Conservation (phyloP, 1,284 basidiomycete genomes). For the Cryptococcus hybrid region DNA sequence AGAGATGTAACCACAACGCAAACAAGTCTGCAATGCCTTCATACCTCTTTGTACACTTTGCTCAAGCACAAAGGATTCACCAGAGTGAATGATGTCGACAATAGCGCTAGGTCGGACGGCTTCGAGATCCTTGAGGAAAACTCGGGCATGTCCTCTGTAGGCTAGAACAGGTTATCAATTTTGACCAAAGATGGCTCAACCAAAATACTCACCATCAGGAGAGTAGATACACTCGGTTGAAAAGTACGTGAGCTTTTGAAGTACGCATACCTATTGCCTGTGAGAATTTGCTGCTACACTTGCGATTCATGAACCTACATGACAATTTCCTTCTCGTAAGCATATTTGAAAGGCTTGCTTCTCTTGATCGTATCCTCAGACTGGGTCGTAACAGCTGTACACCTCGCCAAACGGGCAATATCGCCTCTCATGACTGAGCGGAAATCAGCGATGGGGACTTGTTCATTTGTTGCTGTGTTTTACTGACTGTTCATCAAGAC, state of each 20-base stretch:
- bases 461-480: background rate
- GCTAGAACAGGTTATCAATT: constrained; percentile 53
- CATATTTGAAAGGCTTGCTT: constrained; percentile 98
- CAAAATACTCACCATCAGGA: constrained; percentile 62
- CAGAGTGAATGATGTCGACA: constrained; percentile 96
- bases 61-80: constrained; percentile 79
- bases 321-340: constrained; percentile 99
- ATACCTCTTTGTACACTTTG: constrained; percentile 73
- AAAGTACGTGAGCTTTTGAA: constrained; percentile 99
- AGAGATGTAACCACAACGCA: constrained; percentile 87
- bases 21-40: constrained; percentile 78
- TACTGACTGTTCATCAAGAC: constrained; percentile 94
- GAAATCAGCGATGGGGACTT: background rate
- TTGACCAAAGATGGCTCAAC: background rate
- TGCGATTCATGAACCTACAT: constrained; percentile 60
- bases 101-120: constrained; percentile 89
- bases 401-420: constrained; percentile 88
- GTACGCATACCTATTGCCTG: constrained; percentile 78
- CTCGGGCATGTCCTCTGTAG: constrained; percentile 92
- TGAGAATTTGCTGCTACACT: constrained; percentile 1
- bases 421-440: constrained; percentile 89
- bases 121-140: constrained; percentile 94
- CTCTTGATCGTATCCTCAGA: constrained; percentile 93
- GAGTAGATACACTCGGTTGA: constrained; percentile 99
- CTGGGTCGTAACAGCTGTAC: constrained; percentile 90